Evolutionary conservation across 352 stramenopile genomes (phyloP).

Genomic region (Elongisporangium prolatum): DNA sequence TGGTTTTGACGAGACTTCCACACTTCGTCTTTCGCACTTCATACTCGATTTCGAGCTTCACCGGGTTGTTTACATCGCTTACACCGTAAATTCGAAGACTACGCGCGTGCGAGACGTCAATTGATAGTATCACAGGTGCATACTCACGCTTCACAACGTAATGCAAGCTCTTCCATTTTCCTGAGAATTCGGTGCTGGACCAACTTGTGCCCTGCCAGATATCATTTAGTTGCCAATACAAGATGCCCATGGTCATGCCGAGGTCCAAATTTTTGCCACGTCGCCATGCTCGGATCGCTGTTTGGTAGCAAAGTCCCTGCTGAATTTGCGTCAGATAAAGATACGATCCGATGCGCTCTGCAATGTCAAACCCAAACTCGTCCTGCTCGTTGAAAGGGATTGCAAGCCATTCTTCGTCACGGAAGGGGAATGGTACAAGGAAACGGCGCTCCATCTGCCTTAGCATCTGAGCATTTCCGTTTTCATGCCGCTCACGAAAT

Average conservation of each 20-base stretch:
- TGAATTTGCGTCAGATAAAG: conserved; percentile 77
- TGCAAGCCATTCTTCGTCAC: conserved; percentile 44
- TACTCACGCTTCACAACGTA: conserved; percentile 67
- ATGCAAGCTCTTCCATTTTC: conserved; percentile 80
- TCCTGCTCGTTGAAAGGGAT: conserved; percentile 13
- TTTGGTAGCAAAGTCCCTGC: conserved; percentile 76
- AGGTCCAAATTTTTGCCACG: conserved; percentile 44
- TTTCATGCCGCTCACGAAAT: conserved; percentile 77
- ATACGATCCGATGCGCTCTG: conserved; percentile 50
- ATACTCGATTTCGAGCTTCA: conserved; percentile 33
- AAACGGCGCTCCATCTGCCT: conserved; percentile 68
- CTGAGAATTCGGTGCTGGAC: conserved; percentile 81
- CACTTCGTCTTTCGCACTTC: conserved; percentile 34
- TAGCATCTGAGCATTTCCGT: conserved; percentile 71
- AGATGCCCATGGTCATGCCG: conserved; percentile 68
- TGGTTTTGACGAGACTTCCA: conserved; percentile 39
- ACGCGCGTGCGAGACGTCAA: conserved; percentile 8
- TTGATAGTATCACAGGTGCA: conserved; percentile 58
- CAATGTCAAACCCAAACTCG: conserved; percentile 35
- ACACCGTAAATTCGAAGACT: conserved; percentile 36
- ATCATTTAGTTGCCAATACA: conserved; percentile 89
- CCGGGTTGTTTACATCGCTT: conserved; percentile 35
- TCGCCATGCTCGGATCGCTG: conserved; percentile 66
- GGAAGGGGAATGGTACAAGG: conserved; percentile 59
- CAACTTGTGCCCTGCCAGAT: conserved; percentile 86